phyloP scores from a whole-genome alignment of 106 monocot species.

The Allium fistulosum region DNA sequence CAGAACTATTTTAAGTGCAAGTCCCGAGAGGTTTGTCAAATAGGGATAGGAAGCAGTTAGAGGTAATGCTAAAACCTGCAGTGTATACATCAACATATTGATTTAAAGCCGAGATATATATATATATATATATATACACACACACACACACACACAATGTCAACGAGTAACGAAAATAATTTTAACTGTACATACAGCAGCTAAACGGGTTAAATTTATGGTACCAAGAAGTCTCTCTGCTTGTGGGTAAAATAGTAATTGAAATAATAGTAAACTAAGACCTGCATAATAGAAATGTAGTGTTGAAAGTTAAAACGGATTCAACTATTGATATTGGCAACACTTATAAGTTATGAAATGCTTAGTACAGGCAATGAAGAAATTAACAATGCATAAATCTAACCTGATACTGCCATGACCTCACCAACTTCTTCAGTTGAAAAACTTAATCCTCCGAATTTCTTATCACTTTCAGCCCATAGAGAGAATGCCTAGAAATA shows the following conservation, averaged over 20 bases:
- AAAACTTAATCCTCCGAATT: conserved; percentile 56
- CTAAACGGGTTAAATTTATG: conserved; percentile 26
- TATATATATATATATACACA: no score
- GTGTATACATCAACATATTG: not conserved
- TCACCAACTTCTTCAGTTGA: conserved; percentile 38
- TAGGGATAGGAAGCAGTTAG: conserved; percentile 49
- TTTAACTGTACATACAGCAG: conserved; percentile 39
- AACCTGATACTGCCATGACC: conserved; percentile 55
- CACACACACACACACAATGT: no score
- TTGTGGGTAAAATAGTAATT: conserved; percentile 38
- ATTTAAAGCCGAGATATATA: not conserved
- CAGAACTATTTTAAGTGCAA: conserved; percentile 29
- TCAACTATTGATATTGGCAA: not conserved
- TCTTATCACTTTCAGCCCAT: conserved; percentile 54
- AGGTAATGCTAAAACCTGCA: conserved; percentile 51
- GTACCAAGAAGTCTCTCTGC: conserved; percentile 34
- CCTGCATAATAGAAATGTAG: conserved; percentile 19
- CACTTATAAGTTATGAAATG: not conserved
- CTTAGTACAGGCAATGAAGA: not conserved
- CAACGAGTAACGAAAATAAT: not conserved
- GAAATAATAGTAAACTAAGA: conserved; percentile 41
- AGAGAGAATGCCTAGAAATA: conserved; percentile 43
- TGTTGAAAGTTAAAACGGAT: not conserved
- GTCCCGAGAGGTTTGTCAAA: conserved; percentile 50
- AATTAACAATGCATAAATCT: not conserved